Base-by-base conservation (phyloP, 2,329 filamentous ascomycete genomes). In the Xylariales sp. region DNA sequence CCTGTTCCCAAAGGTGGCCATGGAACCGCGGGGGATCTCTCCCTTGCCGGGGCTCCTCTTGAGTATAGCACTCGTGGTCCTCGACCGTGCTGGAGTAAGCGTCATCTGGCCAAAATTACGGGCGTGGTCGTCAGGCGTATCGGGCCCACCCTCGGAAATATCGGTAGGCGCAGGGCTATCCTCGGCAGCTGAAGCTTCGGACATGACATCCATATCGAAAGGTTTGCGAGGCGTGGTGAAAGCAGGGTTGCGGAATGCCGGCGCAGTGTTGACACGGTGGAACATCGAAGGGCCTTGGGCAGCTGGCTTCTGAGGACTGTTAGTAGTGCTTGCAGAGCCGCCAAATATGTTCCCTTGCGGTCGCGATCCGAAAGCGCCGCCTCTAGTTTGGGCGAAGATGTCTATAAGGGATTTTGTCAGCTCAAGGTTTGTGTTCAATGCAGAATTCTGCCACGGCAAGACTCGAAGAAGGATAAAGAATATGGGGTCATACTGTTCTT, bases 171-270 rank as follows among this genome's bases (percentile, higher is more conserved):
- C 74, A 14, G 79, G 79, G 44, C 78, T 83, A 14, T 76, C 74
- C 44, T 83, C 79, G 29, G 71, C 68, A 19, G 71, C 70, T 4
- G 76, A 81, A 28, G 64, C 61, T 50, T 81, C 77, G 4, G 76
- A 78, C 33, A 75, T 59, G 3, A 65, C 52, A 13, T 70, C 61
- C 23, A 75, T 67, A 24, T 81, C 76, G 42, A 74, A 65, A 0
- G 73, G 69, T 41, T 72, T 76, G 33, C 79, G 72, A 1, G 78
- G 79, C 0, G 79, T 83, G 3, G 74, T 81, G 46, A 83, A 83
- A 3, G 78, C 72, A 1, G 78, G 75, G 47, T 83, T 83, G 16
- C 78, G 73, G 45, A 83, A 83, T 1, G 70, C 65, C 12, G 74
- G 64, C 0, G 70, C 73, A 1, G 65, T 61, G 31, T 65, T 60